phyloP scores from a whole-genome alignment of 768 basidiomycete genomes.

The Collybia sp. region DNA sequence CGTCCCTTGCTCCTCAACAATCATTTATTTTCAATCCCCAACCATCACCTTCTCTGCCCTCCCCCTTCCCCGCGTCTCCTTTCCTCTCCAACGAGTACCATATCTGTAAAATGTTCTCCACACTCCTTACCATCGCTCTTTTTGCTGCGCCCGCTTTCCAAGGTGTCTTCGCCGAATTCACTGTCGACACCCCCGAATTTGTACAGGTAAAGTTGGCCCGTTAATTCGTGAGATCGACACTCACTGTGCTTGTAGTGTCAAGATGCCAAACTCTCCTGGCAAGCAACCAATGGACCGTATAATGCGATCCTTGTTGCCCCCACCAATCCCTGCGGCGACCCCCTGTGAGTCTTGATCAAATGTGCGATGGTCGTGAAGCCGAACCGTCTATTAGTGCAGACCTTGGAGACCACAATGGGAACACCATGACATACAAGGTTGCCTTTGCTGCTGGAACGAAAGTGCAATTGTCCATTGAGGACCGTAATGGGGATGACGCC shows the following conservation, averaged over 20 bases:
- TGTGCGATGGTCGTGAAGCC: background rate
- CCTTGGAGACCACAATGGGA: conserved; percentile 49
- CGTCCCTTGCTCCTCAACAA: conserved; percentile 18
- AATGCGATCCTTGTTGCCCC: conserved; percentile 51
- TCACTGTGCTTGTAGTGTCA: conserved; percentile 43
- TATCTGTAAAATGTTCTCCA: conserved; percentile 62
- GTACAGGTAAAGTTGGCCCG: conserved; percentile 41
- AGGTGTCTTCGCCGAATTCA: conserved; percentile 49
- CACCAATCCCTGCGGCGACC: conserved; percentile 50
- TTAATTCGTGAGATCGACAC: background rate
- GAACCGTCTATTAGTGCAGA: conserved; percentile 39
- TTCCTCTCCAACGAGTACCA: conserved; percentile 18
- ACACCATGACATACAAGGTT: conserved; percentile 38
- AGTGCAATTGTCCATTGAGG: conserved; percentile 50
- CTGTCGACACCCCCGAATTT: conserved; percentile 45
- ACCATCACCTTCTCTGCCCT: conserved; percentile 19
- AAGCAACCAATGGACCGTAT: conserved; percentile 41
- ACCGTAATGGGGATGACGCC: conserved; percentile 50
- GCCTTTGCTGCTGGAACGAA: conserved; percentile 42
- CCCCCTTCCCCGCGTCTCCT: conserved; percentile 17
- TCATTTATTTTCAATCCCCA: conserved; percentile 18
- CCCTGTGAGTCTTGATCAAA: conserved; percentile 42
- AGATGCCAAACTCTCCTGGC: conserved; percentile 47
- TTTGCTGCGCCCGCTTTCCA: conserved; percentile 50
- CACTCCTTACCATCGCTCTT: conserved; percentile 73